Conservation (phyloP, 208 protist species). For the Trypanosoma mega region DNA sequence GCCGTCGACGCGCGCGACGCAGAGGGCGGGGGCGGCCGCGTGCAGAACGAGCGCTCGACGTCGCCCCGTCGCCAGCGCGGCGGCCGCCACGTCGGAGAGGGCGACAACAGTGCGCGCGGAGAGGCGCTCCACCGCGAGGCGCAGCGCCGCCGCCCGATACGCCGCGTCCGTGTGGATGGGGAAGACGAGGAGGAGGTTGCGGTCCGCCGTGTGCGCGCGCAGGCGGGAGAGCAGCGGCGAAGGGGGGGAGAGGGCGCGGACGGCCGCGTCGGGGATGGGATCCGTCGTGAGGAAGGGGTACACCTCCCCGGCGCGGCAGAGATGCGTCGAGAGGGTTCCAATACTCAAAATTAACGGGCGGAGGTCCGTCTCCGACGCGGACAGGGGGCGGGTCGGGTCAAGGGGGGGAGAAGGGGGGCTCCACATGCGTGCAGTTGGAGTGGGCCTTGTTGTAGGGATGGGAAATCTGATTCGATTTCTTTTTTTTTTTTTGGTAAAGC, state of each 20-base stretch:
- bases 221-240: conserved; percentile 21
- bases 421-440: too few relatives aligned
- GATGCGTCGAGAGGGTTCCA: conserved; percentile 16
- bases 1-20: conserved; percentile 31
- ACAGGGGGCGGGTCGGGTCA: not conserved
- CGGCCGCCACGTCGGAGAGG: conserved; percentile 63
- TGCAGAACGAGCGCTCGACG: conserved; percentile 39
- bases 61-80: conserved; percentile 38
- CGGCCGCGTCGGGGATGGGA: conserved; percentile 30
- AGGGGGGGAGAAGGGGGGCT: not conserved
- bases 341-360: conserved; percentile 15
- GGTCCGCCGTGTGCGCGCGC: conserved; percentile 27
- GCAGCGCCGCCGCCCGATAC: conserved; percentile 34
- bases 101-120: conserved; percentile 34
- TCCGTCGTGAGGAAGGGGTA: conserved; percentile 18
- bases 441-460: too few relatives aligned
- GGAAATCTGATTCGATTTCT: too few relatives aligned
- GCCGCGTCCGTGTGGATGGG: conserved; percentile 27
- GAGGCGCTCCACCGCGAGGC: conserved; percentile 35
- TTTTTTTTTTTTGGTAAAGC: too few relatives aligned
- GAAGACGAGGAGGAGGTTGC: conserved; percentile 41
- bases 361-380: conserved; percentile 9
- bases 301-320: conserved; percentile 25
- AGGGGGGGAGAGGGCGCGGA: conserved; percentile 7
- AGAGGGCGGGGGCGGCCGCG: conserved; percentile 23